A percentile compares a stretch with the other conserved stretches of the same genome.
Evolutionary conservation across 2,329 filamentous ascomycete genomes (phyloP).

Genomic region (Colletotrichum somersetense): DNA sequence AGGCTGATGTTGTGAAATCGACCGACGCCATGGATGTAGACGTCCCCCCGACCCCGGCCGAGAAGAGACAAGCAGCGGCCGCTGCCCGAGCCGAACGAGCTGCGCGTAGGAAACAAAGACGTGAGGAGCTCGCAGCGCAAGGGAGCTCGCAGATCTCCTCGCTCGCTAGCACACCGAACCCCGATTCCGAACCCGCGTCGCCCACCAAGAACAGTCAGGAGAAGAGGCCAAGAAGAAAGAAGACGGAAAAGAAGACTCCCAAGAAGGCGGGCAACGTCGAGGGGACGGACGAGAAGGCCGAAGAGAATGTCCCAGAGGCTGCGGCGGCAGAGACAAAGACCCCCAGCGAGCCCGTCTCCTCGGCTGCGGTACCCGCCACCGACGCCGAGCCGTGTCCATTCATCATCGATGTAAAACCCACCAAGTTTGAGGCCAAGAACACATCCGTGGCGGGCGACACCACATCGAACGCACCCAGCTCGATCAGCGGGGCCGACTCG

Average conservation of each 20-base stretch:
- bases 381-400: slow-evolving; percentile 26
- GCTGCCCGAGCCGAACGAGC: slow-evolving; percentile 37
- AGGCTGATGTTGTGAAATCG: slow-evolving; percentile 10
- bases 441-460: slow-evolving; percentile 21
- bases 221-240: slow-evolving; percentile 28
- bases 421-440: slow-evolving; percentile 18
- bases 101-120: slow-evolving; percentile 34
- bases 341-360: neutral
- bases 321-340: slow-evolving; percentile 29
- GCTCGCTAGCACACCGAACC: slow-evolving; percentile 35
- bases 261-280: slow-evolving; percentile 4
- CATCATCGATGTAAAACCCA: slow-evolving; percentile 26
- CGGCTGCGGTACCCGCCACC: slow-evolving; percentile 1
- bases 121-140: slow-evolving; percentile 24
- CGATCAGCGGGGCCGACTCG: slow-evolving; percentile 26
- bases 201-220: slow-evolving; percentile 39
- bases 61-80: slow-evolving; percentile 29
- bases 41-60: slow-evolving; percentile 26
- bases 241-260: slow-evolving; percentile 37
- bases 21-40: slow-evolving; percentile 37
- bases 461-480: slow-evolving; percentile 33
- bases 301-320: neutral
- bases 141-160: slow-evolving; percentile 18
- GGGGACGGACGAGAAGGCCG: slow-evolving; percentile 5
- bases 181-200: slow-evolving; percentile 24